phyloP scores from a whole-genome alignment of 768 basidiomycete genomes.

The Termitomyces sp. region DNA sequence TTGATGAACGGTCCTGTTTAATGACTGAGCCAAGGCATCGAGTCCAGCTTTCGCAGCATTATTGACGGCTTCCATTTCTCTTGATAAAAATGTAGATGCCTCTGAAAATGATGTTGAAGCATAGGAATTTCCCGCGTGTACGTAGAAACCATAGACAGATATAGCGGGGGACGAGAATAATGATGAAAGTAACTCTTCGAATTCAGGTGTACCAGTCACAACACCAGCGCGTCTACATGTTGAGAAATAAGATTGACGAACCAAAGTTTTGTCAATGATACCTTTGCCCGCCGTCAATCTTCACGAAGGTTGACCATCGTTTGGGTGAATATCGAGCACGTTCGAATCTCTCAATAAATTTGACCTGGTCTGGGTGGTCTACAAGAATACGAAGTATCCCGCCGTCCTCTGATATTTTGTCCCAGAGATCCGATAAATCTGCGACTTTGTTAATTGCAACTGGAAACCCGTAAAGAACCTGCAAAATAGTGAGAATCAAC shows the following conservation, averaged over 20 bases:
- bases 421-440: slow-evolving; percentile 58
- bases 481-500: neutral
- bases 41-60: slow-evolving; percentile 53
- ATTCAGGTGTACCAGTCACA: slow-evolving; percentile 42
- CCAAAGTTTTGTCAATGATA: slow-evolving; percentile 25
- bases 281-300: slow-evolving; percentile 76
- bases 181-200: slow-evolving; percentile 47
- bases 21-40: slow-evolving; percentile 33
- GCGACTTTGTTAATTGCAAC: slow-evolving; percentile 63
- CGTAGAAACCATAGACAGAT: slow-evolving; percentile 78
- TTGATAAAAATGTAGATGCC: slow-evolving; percentile 59
- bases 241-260: slow-evolving; percentile 6
- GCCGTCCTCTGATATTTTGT: slow-evolving; percentile 47
- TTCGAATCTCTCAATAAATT: slow-evolving; percentile 58
- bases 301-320: slow-evolving; percentile 76
- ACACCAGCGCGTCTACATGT: slow-evolving; percentile 67
- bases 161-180: slow-evolving; percentile 50
- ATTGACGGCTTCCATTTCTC: slow-evolving; percentile 69
- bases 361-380: slow-evolving; percentile 71
- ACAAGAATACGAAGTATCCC: slow-evolving; percentile 63
- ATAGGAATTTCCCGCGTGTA: slow-evolving; percentile 74
- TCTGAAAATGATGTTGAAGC: slow-evolving; percentile 63
- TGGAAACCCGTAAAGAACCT: slow-evolving; percentile 84
- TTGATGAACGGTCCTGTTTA: slow-evolving; percentile 25
- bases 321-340: slow-evolving; percentile 28